A percentile compares a stretch with the other conserved stretches of the same genome.
Evolutionary conservation across 306 rosid species (phyloP).

Genomic region (Vigna trinervia): DNA sequence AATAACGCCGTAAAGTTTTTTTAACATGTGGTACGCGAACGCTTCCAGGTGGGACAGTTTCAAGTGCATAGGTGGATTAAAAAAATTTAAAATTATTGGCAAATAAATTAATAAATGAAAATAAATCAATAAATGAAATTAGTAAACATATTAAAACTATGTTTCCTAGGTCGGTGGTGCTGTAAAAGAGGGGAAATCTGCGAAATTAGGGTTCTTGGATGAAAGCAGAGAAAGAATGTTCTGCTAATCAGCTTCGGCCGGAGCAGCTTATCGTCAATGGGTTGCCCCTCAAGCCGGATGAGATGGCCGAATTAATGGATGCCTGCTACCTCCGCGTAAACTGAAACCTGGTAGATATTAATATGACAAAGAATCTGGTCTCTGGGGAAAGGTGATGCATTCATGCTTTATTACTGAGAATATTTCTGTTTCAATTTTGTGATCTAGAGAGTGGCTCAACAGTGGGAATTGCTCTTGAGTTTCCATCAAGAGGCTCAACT

Average conservation of each 20-base stretch:
- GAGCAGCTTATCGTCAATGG: slow-evolving; percentile 94
- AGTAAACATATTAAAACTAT: no score
- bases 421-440: slow-evolving; percentile 43
- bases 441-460: slow-evolving; percentile 72
- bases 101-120: no score
- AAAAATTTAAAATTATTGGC: no score
- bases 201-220: slow-evolving; percentile 30
- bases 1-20: no score
- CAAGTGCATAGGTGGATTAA: no score
- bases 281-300: slow-evolving; percentile 75
- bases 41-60: no score
- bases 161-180: no score
- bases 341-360: slow-evolving; percentile 97
- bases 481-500: slow-evolving; percentile 76
- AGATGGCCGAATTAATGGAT: slow-evolving; percentile 90
- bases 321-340: slow-evolving; percentile 83
- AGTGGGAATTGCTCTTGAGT: slow-evolving; percentile 63
- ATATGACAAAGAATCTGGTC: slow-evolving; percentile 99
- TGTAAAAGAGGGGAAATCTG: no score
- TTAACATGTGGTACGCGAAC: no score
- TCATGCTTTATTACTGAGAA: slow-evolving; percentile 31
- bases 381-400: slow-evolving; percentile 92
- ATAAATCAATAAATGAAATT: no score
- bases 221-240: slow-evolving; percentile 97
- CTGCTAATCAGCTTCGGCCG: slow-evolving; percentile 97